Conservation (phyloP, 2,329 filamentous ascomycete genomes). For the Fusarium compactum region DNA sequence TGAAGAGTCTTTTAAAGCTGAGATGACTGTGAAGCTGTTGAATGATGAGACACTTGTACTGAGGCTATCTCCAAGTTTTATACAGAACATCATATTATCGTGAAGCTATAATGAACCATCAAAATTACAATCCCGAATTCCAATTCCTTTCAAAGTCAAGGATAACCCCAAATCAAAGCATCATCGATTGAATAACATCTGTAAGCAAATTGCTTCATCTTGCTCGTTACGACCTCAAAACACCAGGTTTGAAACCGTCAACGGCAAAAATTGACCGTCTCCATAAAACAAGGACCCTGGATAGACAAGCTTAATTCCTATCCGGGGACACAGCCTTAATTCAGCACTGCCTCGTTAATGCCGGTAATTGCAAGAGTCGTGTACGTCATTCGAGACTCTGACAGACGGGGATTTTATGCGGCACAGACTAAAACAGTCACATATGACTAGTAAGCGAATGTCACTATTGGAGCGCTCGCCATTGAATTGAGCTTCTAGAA, state of each 20-base stretch:
- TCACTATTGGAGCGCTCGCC: background rate
- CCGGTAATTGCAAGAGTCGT: slow-evolving; percentile 26
- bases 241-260: slow-evolving; percentile 1
- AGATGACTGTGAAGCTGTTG: slow-evolving; percentile 4
- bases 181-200: slow-evolving; percentile 19
- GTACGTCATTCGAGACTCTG: slow-evolving; percentile 22
- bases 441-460: background rate
- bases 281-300: slow-evolving; percentile 28
- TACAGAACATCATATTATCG: slow-evolving; percentile 1
- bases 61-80: slow-evolving; percentile 19
- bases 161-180: slow-evolving; percentile 10
- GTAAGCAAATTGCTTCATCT: background rate
- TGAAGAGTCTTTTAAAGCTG: background rate
- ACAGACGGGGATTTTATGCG: background rate
- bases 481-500: slow-evolving; percentile 21
- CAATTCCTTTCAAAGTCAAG: background rate
- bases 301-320: slow-evolving; percentile 34
- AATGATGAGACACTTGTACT: background rate
- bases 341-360: slow-evolving; percentile 9
- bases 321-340: slow-evolving; percentile 12
- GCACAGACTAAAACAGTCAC: background rate
- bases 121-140: background rate
- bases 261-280: slow-evolving; percentile 37
- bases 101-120: background rate
- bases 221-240: background rate